A percentile compares a stretch with the other conserved stretches of the same genome.
Evolutionary conservation across 139 green algal genomes (phyloP).

Genomic region (Microglena sp.): DNA sequence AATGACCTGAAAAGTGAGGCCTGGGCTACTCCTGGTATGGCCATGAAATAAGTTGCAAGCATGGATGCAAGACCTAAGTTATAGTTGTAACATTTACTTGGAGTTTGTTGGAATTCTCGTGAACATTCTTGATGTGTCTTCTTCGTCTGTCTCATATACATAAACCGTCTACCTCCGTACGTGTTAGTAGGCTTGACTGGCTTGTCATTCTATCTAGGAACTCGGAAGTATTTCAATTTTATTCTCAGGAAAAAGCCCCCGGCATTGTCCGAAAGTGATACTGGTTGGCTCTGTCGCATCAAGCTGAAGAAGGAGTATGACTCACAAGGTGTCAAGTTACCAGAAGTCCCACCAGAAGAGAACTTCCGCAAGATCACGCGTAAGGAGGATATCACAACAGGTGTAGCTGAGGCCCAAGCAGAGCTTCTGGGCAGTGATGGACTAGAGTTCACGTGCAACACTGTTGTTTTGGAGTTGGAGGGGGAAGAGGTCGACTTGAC

Average conservation of each 20-base stretch:
- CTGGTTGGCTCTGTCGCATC: background rate
- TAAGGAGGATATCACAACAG: background rate
- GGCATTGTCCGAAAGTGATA: background rate
- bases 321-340: background rate
- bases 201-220: too few relatives aligned
- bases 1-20: too few relatives aligned
- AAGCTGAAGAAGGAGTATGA: background rate
- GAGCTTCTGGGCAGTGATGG: background rate
- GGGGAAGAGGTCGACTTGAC: slow-evolving; percentile 16
- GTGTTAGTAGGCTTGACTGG: too few relatives aligned
- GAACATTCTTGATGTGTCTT: too few relatives aligned
- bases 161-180: too few relatives aligned
- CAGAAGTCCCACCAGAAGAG: background rate
- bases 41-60: too few relatives aligned
- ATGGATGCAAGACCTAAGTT: too few relatives aligned
- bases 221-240: too few relatives aligned
- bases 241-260: background rate
- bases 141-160: too few relatives aligned
- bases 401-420: background rate
- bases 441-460: slow-evolving; percentile 16
- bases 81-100: too few relatives aligned
- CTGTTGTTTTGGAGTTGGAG: slow-evolving; percentile 17
- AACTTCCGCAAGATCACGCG: background rate
- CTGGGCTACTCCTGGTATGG: too few relatives aligned
- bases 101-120: too few relatives aligned